Evolutionary conservation across 768 basidiomycete genomes (phyloP).

Genomic region (Trametes cingulata): DNA sequence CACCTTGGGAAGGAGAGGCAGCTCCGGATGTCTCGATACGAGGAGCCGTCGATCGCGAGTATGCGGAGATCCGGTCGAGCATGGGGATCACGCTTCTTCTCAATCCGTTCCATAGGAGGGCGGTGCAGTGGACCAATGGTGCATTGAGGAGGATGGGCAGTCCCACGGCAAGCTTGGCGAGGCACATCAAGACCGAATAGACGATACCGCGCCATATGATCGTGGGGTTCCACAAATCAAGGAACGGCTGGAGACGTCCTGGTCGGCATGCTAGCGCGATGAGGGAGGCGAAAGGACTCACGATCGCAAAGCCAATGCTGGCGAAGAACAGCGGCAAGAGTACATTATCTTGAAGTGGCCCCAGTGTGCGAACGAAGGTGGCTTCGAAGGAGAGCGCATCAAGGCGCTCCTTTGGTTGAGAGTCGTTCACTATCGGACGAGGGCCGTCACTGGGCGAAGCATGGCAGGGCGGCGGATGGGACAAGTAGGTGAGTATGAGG

Average conservation of each 20-base stretch:
- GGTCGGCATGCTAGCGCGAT: too few relatives aligned
- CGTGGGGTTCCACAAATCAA: slow-evolving; percentile 24
- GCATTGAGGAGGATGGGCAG: slow-evolving; percentile 41
- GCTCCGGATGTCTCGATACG: too few relatives aligned
- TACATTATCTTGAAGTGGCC: slow-evolving; percentile 38
- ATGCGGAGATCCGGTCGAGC: not conserved
- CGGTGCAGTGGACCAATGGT: not conserved
- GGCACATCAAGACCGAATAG: slow-evolving; percentile 57
- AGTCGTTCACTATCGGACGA: not conserved
- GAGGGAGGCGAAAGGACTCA: not conserved
- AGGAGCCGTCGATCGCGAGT: not conserved
- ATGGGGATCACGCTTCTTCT: too few relatives aligned
- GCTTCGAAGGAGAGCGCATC: slow-evolving; percentile 22
- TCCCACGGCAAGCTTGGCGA: slow-evolving; percentile 54
- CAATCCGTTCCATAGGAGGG: not conserved
- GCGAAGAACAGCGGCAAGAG: slow-evolving; percentile 68
- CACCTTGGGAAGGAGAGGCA: not conserved
- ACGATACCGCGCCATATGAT: slow-evolving; percentile 57
- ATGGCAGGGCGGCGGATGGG: slow-evolving; percentile 13
- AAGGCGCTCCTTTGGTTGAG: not conserved
- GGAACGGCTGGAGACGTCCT: slow-evolving; percentile 25
- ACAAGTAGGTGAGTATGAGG: slow-evolving; percentile 43
- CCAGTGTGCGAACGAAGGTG: slow-evolving; percentile 27
- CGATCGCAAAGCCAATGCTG: slow-evolving; percentile 48
- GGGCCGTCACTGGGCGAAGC: too few relatives aligned